Conservation (phyloP, 495 filamentous ascomycete genomes). For the Zalerion maritima region DNA sequence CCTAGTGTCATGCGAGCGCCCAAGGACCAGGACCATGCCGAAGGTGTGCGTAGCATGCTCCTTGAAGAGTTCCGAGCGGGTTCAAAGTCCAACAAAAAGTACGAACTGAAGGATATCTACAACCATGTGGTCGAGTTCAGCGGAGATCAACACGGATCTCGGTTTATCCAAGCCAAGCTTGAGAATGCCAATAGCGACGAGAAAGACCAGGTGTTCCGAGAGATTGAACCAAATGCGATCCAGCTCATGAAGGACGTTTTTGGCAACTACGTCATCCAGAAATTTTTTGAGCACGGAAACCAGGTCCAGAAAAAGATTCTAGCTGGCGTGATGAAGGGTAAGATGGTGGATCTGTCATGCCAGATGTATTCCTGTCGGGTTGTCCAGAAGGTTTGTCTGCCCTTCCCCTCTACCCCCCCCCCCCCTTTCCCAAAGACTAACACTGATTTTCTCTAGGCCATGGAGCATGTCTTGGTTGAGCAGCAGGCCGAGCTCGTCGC, state of each 20-base stretch:
- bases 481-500: slow-evolving; percentile 76
- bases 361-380: slow-evolving; percentile 96
- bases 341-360: slow-evolving; percentile 61
- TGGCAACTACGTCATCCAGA: slow-evolving; percentile 97
- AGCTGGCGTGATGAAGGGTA: slow-evolving; percentile 73
- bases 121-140: slow-evolving; percentile 85
- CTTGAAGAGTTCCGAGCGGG: slow-evolving; percentile 69
- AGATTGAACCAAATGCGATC: slow-evolving; percentile 67
- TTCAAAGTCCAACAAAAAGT: slow-evolving; percentile 62
- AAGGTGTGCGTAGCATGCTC: slow-evolving; percentile 52
- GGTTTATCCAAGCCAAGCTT: slow-evolving; percentile 91
- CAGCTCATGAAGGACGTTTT: slow-evolving; percentile 95
- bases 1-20: slow-evolving; percentile 33
- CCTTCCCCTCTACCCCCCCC: background rate
- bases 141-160: slow-evolving; percentile 88
- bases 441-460: slow-evolving; percentile 39
- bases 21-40: slow-evolving; percentile 50
- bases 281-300: slow-evolving; percentile 93
- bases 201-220: slow-evolving; percentile 83
- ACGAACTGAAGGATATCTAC: slow-evolving; percentile 85
- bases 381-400: slow-evolving; percentile 63
- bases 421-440: slow-evolving; percentile 3
- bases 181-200: slow-evolving; percentile 94
- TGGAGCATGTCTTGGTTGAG: slow-evolving; percentile 82
- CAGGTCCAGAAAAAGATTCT: slow-evolving; percentile 83